Evolutionary conservation across 345 rosid genomes (phyloP).

Genomic region (Salix dunnii): DNA sequence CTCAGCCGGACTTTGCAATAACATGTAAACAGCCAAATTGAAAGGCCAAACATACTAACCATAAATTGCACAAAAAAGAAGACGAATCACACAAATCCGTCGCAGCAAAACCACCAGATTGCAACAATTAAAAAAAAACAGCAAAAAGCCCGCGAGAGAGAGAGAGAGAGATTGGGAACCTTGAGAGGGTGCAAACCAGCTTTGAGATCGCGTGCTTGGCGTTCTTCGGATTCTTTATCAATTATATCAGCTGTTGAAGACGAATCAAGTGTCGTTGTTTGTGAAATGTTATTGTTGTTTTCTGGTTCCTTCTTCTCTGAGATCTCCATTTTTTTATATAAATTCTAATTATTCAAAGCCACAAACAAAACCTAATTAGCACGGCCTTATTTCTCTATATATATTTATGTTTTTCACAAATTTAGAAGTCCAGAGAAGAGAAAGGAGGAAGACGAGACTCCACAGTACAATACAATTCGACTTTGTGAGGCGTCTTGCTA

Average conservation of each 20-base stretch:
- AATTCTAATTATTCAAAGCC: neutral
- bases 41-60: neutral
- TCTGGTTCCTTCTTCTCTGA: conserved; percentile 64
- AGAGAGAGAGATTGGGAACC: conserved; percentile 30
- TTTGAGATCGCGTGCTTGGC: conserved; percentile 73
- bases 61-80: too few species aligned
- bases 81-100: neutral
- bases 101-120: neutral
- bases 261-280: conserved; percentile 18
- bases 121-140: neutral
- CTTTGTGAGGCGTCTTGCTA: too few species aligned
- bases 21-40: neutral
- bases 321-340: conserved; percentile 47
- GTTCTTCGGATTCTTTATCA: conserved; percentile 49
- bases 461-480: neutral
- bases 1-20: neutral
- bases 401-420: neutral
- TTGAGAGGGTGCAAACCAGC: conserved; percentile 85
- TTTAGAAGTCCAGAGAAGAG: neutral
- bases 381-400: neutral
- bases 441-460: neutral
- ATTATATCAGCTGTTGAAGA: conserved; percentile 20
- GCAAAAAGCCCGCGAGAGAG: neutral
- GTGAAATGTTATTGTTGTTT: conserved; percentile 22
- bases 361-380: neutral